Conservation (phyloP, 2,329 filamentous ascomycete species). For the Alternaria viburni region DNA sequence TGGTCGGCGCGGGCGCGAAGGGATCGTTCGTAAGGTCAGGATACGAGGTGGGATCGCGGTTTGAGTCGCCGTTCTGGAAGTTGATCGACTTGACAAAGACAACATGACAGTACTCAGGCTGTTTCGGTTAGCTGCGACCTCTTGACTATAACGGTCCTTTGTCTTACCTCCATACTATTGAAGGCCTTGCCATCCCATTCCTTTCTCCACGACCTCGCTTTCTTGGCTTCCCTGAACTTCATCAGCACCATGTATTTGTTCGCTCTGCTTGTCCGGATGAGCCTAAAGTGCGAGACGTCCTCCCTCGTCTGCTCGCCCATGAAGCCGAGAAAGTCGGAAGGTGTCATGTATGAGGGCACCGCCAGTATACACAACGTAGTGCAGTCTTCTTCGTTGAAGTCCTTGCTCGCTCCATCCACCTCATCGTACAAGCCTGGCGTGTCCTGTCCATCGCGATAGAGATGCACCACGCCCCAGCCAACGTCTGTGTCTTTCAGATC, state of each 20-base stretch:
- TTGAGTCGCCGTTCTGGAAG: constrained; percentile 68
- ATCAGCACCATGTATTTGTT: constrained; percentile 95
- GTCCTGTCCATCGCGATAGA: constrained; percentile 86
- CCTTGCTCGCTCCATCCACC: constrained; percentile 38
- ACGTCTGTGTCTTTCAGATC: constrained; percentile 75
- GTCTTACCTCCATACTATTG: constrained; percentile 81
- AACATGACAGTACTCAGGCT: constrained; percentile 93
- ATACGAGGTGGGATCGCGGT: constrained; percentile 58
- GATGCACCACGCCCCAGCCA: constrained; percentile 91
- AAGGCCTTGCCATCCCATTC: constrained; percentile 94
- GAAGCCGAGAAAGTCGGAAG: constrained; percentile 88
- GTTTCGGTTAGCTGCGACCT: constrained; percentile 13
- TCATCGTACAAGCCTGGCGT: constrained; percentile 66
- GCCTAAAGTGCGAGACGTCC: constrained; percentile 89
- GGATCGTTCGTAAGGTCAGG: constrained; percentile 69
- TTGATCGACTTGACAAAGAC: constrained; percentile 93
- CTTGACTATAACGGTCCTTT: background rate
- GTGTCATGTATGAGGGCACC: constrained; percentile 91
- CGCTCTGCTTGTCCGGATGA: constrained; percentile 87
- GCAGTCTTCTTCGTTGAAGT: constrained; percentile 67
- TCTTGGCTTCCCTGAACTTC: constrained; percentile 81
- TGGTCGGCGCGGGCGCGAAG: constrained; percentile 63
- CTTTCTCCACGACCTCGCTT: constrained; percentile 78
- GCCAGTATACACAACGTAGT: constrained; percentile 92
- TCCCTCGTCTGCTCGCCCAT: constrained; percentile 86